Base-by-base conservation (phyloP, 2,329 filamentous ascomycete species). In the Emydomyces testavorans region DNA sequence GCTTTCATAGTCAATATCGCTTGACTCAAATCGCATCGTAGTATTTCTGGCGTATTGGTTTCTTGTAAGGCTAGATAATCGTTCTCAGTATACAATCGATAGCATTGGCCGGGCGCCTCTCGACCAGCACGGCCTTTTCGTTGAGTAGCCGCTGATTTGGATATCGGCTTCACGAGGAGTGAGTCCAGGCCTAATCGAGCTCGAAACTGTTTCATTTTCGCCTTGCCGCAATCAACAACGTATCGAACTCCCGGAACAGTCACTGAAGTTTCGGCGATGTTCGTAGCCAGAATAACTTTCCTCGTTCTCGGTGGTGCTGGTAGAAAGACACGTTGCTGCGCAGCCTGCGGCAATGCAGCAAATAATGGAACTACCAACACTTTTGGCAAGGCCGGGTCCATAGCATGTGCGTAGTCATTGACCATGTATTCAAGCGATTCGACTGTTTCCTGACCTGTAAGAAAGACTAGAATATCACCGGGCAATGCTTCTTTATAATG, bases 181-280 rank as follows among this genome's bases (percentile, higher is more conserved):
- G 90, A 94, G 57, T 96, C 90, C 60, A 98, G 80, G 4, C 88
- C 89, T 0, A 96, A 74, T 0, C 82, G 77, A 13, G 83, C 78
- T 11, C 89, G 82, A 62, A 88, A 98, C 55, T 94, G 84, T 66
- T 95, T 95, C 54, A 93, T 77, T 62, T 98, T 98, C 6, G 85
- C 85, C 59, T 95, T 95, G 38, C 92, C 92, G 48, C 85, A 85
- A 61, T 98, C 92, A 16, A 98, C 76, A 7, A 98, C 90, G 57
- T 84, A 92, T 3, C 86, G 79, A 5, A 98, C 88, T 1, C 92
- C 92, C 0, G 90, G 84, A 0, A 98, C 89, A 0, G 92, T 98
- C 50, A 98, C 85, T 1, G 92, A 96, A 0, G 92, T 96, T 64
- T 98, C 92, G n/a, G 92, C 92, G 58, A 98, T 96, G 60, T 98